A percentile compares a stretch with the other conserved stretches of the same genome.
Conservation (phyloP, 345 rosid genomes). For the Salix arbutifolia region DNA sequence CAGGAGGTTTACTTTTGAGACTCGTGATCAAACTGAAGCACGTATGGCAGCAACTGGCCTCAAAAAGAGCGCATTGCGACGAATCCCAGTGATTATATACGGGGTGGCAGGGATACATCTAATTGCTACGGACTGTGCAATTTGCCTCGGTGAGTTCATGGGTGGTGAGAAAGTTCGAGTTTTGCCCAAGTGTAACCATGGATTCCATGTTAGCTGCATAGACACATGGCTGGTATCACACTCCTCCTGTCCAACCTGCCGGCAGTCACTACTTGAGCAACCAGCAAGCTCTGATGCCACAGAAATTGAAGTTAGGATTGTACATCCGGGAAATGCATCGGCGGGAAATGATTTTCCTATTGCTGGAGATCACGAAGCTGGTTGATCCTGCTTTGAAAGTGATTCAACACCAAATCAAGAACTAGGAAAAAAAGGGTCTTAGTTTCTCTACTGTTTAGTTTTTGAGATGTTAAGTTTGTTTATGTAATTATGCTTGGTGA, state of each 20-base stretch:
- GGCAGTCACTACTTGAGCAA: slow-evolving; percentile 19
- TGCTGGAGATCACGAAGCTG: slow-evolving; percentile 4
- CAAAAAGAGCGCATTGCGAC: slow-evolving; percentile 18
- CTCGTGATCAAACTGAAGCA: slow-evolving; percentile 11
- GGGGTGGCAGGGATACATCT: slow-evolving; percentile 6
- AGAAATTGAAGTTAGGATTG: not conserved
- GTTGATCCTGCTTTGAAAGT: not conserved
- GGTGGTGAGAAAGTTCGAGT: slow-evolving; percentile 26
- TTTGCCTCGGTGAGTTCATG: slow-evolving; percentile 20
- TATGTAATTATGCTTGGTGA: slow-evolving; percentile 3
- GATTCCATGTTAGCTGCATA: slow-evolving; percentile 26
- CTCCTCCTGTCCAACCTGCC: slow-evolving; percentile 28
- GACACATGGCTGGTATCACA: slow-evolving; percentile 24
- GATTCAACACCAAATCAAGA: not conserved
- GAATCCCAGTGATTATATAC: slow-evolving; percentile 18
- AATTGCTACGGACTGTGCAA: slow-evolving; percentile 21
- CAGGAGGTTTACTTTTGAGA: slow-evolving; percentile 21
- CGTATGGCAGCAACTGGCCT: slow-evolving; percentile 19
- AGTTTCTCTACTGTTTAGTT: not conserved
- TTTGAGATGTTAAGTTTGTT: not conserved
- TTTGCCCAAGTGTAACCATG: slow-evolving; percentile 20
- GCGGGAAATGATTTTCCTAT: slow-evolving; percentile 1
- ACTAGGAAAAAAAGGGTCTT: not conserved
- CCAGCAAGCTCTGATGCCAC: slow-evolving; percentile 7
- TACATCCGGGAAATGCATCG: not conserved